These are phyloP conservation scores for Penicillium goetzii DNA, from an alignment of 495 filamentous ascomycete genomes.

Conservation along the genomic window DNA sequence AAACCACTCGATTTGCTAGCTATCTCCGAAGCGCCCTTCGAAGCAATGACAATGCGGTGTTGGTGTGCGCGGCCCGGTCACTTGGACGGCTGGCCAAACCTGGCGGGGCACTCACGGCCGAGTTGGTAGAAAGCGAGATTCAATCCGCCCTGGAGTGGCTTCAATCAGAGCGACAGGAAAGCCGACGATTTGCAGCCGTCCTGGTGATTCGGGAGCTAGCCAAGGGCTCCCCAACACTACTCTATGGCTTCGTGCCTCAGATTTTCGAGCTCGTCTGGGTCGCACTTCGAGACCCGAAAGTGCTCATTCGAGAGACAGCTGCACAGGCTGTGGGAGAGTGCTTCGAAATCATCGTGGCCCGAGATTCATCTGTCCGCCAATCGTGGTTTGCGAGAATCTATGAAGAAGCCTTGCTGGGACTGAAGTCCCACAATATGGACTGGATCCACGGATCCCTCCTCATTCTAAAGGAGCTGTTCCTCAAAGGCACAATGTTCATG, in stretches of 20 bases:
- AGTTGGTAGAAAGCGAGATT: constrained; percentile 95
- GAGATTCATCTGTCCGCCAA: constrained; percentile 82
- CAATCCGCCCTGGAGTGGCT: constrained; percentile 94
- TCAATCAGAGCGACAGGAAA: constrained; percentile 92
- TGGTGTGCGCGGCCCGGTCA: constrained; percentile 84
- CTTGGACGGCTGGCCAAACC: constrained; percentile 88
- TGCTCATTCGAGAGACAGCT: constrained; percentile 88
- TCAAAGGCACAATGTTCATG: constrained; percentile 99
- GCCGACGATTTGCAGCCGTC: constrained; percentile 87
- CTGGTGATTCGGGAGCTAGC: constrained; percentile 88
- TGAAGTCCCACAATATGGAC: constrained; percentile 79
- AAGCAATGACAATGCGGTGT: constrained; percentile 83
- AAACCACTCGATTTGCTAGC: constrained; percentile 89
- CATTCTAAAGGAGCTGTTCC: constrained; percentile 84
- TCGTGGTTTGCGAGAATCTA: constrained; percentile 87
- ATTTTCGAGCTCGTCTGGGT: constrained; percentile 97
- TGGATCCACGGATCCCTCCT: constrained; percentile 89
- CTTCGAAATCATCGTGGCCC: constrained; percentile 88
- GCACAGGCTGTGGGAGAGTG: constrained; percentile 89
- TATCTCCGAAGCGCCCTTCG: constrained; percentile 85
- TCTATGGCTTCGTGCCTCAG: constrained; percentile 87
- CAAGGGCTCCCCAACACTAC: constrained; percentile 85
- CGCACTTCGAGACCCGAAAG: constrained; percentile 82
- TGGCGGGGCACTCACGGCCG: constrained; percentile 91
- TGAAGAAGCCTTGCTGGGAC: constrained; percentile 75